These are phyloP conservation scores for Thielaviopsis punctulata DNA, from an alignment of 2,329 filamentous ascomycete genomes.

Conservation along the genomic window DNA sequence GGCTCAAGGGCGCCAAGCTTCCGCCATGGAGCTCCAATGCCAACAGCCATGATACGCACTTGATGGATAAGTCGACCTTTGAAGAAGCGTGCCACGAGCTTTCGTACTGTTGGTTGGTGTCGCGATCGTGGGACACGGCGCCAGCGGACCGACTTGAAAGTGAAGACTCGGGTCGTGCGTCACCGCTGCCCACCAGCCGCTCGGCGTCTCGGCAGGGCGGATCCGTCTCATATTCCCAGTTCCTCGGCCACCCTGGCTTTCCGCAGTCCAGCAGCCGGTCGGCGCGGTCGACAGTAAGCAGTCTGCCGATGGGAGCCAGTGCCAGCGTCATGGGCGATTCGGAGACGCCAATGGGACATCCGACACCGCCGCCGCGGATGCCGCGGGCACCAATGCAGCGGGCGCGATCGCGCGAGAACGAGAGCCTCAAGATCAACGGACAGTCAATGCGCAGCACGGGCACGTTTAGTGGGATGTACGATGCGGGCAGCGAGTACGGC, in stretches of 20 bases:
- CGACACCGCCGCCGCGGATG: not conserved
- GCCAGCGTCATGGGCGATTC: slow-evolving; percentile 2
- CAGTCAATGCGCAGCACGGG: slow-evolving; percentile 12
- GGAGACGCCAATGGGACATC: not conserved
- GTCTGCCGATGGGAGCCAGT: slow-evolving; percentile 4
- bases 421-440: slow-evolving; percentile 1
- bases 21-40: slow-evolving; percentile 35
- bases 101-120: slow-evolving; percentile 34
- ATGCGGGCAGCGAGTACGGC: slow-evolving; percentile 9
- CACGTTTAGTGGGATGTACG: slow-evolving; percentile 15
- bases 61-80: not conserved
- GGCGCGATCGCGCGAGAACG: slow-evolving; percentile 13
- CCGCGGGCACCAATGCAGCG: slow-evolving; percentile 1
- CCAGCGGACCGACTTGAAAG: slow-evolving; percentile 17
- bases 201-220: slow-evolving; percentile 12
- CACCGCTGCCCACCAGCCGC: slow-evolving; percentile 15
- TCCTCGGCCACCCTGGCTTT: not conserved
- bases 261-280: slow-evolving; percentile 7
- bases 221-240: slow-evolving; percentile 9
- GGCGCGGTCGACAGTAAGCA: slow-evolving; percentile 14
- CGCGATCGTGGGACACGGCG: slow-evolving; percentile 24
- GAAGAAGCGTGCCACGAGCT: slow-evolving; percentile 30
- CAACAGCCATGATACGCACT: not conserved
- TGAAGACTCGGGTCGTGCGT: slow-evolving; percentile 15
- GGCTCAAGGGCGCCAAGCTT: slow-evolving; percentile 30